phyloP scores from a whole-genome alignment of 495 filamentous ascomycete genomes.

The Cudoniella acicularis region DNA sequence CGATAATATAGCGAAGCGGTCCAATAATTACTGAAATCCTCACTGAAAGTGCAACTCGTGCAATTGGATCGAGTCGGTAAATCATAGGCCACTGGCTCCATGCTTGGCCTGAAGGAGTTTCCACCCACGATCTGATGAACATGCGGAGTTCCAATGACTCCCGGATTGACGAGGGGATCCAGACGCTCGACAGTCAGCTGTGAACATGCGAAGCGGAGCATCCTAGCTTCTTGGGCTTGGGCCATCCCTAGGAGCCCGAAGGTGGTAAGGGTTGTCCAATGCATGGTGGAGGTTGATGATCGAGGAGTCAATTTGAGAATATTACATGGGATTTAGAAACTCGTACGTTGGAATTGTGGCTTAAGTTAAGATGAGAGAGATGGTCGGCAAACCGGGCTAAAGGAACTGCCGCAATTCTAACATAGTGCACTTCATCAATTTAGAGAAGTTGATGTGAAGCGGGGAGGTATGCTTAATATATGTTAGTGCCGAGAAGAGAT shows the following conservation, averaged over 20 bases:
- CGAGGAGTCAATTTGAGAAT: too few relatives aligned
- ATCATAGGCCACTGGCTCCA: slow-evolving; percentile 31
- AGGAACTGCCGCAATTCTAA: background rate
- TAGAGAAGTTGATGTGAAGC: too few relatives aligned
- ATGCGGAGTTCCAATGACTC: slow-evolving; percentile 46
- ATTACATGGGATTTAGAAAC: too few relatives aligned
- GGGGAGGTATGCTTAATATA: too few relatives aligned
- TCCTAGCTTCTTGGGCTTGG: slow-evolving; percentile 26
- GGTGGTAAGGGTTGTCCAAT: slow-evolving; percentile 44
- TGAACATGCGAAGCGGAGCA: slow-evolving; percentile 44
- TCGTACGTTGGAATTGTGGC: too few relatives aligned
- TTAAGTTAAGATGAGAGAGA: background rate
- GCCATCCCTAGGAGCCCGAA: slow-evolving; percentile 40
- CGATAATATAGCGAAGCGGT: slow-evolving; percentile 59
- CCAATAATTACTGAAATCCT: slow-evolving; percentile 72
- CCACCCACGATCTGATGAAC: slow-evolving; percentile 64
- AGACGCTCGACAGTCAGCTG: slow-evolving; percentile 45
- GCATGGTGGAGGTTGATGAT: slow-evolving; percentile 38
- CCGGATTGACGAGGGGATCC: slow-evolving; percentile 61
- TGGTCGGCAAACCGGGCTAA: background rate
- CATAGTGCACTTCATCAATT: too few relatives aligned
- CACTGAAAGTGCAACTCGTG: slow-evolving; percentile 54
- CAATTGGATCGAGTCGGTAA: slow-evolving; percentile 45
- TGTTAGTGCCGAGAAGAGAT: too few relatives aligned
- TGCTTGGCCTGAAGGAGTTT: slow-evolving; percentile 50